Percentiles rank a stretch among this genome's conserved stretches.
phyloP scores from a whole-genome alignment of 2,329 filamentous ascomycete genomes.

The Lachnellula subtilissima region DNA sequence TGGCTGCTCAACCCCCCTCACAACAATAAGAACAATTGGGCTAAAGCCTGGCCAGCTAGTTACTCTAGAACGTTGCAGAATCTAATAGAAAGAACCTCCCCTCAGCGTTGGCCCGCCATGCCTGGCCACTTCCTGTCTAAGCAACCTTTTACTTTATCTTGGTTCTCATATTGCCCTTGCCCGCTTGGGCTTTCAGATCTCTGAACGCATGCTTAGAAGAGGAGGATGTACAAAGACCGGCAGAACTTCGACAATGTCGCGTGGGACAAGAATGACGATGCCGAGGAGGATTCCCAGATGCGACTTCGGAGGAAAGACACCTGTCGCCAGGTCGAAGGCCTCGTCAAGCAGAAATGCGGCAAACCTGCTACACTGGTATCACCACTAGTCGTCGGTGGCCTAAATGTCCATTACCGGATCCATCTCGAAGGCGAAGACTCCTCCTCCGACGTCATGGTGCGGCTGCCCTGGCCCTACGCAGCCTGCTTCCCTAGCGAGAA shows the following conservation, averaged over 20 bases:
- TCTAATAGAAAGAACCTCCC: too few relatives aligned
- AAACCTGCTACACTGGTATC: background rate
- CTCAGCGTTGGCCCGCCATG: too few relatives aligned
- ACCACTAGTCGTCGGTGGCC: constrained; percentile 1
- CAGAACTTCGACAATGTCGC: constrained; percentile 30
- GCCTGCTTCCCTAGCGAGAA: constrained; percentile 1
- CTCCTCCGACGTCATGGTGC: background rate
- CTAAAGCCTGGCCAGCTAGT: too few relatives aligned
- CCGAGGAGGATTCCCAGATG: constrained; percentile 24
- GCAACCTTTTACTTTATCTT: too few relatives aligned
- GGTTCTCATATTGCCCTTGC: too few relatives aligned
- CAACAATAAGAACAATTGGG: too few relatives aligned
- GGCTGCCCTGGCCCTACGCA: constrained; percentile 1
- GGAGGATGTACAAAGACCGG: constrained; percentile 2
- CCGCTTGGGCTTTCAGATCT: too few relatives aligned
- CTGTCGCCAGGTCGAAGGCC: background rate
- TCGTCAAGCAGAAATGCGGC: background rate
- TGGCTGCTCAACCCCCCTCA: too few relatives aligned
- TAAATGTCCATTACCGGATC: constrained; percentile 2
- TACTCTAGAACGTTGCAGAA: too few relatives aligned
- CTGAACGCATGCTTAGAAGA: too few relatives aligned
- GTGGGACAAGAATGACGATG: constrained; percentile 29
- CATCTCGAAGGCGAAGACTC: background rate
- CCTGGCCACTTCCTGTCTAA: too few relatives aligned
- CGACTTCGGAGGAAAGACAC: constrained; percentile 9